These are phyloP conservation scores for Hyaloscypha variabilis DNA, from an alignment of 495 filamentous ascomycete species.

Conservation along the genomic window DNA sequence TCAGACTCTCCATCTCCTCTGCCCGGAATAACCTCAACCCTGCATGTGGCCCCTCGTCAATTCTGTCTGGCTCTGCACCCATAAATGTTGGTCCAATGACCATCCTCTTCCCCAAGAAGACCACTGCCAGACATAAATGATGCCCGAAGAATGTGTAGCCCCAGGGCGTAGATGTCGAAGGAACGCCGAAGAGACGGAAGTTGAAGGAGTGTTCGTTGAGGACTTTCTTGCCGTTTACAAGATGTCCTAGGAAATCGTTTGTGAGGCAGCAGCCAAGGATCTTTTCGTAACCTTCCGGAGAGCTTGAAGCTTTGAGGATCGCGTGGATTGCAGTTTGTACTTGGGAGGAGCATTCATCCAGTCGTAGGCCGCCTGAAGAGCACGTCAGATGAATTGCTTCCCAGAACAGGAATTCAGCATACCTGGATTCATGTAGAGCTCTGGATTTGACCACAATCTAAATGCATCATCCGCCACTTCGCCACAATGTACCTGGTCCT, in stretches of 20 bases:
- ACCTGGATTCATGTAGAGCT: constrained; percentile 34
- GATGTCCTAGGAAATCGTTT: constrained; percentile 76
- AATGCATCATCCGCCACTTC: constrained; percentile 31
- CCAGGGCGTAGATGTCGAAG: constrained; percentile 59
- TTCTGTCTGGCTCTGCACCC: constrained; percentile 75
- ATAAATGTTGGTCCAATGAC: constrained; percentile 72
- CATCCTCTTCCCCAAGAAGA: constrained; percentile 62
- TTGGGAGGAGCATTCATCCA: constrained; percentile 26
- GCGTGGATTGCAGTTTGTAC: constrained; percentile 27
- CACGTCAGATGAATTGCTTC: background rate
- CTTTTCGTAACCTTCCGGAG: constrained; percentile 70
- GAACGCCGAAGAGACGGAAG: constrained; percentile 52
- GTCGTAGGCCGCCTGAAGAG: constrained; percentile 26
- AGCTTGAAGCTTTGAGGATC: constrained; percentile 53
- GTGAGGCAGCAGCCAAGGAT: constrained; percentile 71
- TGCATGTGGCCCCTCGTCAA: constrained; percentile 62
- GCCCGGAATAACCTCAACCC: constrained; percentile 65
- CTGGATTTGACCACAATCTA: constrained; percentile 34
- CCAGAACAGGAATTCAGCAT: background rate
- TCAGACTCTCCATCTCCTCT: constrained; percentile 64
- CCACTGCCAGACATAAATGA: constrained; percentile 71
- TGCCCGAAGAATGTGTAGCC: constrained; percentile 78
- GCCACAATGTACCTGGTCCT: constrained; percentile 24
- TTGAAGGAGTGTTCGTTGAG: constrained; percentile 80
- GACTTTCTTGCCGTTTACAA: constrained; percentile 60